phyloP scores from a whole-genome alignment of 768 basidiomycete species.

The Gautieria morchelliformis region DNA sequence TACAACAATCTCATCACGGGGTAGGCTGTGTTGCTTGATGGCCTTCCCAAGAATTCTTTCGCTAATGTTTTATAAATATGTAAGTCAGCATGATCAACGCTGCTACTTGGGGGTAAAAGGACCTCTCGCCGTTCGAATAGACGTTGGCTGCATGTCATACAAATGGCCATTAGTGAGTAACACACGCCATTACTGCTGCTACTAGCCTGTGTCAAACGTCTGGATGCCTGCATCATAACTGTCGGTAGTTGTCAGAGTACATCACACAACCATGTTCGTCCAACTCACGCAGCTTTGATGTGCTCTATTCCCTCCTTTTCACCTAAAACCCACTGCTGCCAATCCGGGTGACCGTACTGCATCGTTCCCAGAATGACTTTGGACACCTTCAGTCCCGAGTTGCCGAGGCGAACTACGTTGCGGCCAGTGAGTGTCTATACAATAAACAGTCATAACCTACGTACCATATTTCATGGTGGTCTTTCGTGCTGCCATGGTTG shows the following conservation, averaged over 20 bases:
- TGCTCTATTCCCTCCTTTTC: conserved; percentile 17
- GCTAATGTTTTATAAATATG: not conserved
- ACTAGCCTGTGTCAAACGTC: conserved; percentile 42
- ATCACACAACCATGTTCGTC: not conserved
- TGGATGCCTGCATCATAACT: conserved; percentile 56
- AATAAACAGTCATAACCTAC: no score
- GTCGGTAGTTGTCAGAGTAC: not conserved
- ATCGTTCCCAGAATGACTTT: conserved; percentile 57
- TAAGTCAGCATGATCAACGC: not conserved
- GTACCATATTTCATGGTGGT: no score
- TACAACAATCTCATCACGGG: conserved; percentile 35
- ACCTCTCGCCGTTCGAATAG: conserved; percentile 2
- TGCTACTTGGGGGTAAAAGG: not conserved
- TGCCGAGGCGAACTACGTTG: no score
- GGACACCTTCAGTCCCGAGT: conserved; percentile 52
- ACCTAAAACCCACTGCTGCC: conserved; percentile 44
- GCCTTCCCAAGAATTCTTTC: conserved; percentile 38
- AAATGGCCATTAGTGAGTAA: no score
- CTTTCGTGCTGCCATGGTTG: no score
- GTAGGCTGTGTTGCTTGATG: conserved; percentile 32
- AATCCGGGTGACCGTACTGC: conserved; percentile 45
- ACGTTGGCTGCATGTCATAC: not conserved
- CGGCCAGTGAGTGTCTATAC: no score
- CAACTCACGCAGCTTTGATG: not conserved
- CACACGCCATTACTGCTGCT: no score